phyloP scores from a whole-genome alignment of 805 yeast species.

The Komagataella pseudopastoris region DNA sequence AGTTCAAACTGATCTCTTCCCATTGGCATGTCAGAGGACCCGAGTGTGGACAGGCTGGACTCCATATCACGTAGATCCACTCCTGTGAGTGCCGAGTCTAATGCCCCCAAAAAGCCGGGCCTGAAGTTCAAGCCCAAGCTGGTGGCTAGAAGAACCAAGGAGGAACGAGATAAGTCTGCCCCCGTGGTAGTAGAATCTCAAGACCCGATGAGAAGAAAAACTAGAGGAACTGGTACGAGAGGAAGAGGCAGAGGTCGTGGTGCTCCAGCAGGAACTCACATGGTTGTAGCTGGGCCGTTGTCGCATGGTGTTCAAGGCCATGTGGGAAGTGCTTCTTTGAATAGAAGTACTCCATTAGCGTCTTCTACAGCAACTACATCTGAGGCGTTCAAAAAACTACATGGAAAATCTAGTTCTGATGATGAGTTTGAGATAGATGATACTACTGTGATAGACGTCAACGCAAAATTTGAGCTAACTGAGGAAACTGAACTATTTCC shows the following conservation, averaged over 20 bases:
- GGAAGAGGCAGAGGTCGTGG: slow-evolving; percentile 22
- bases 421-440: slow-evolving; percentile 13
- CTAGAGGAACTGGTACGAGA: slow-evolving; percentile 20
- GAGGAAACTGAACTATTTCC: slow-evolving; percentile 53
- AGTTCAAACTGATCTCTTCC: background rate
- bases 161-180: slow-evolving; percentile 71
- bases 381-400: slow-evolving; percentile 24
- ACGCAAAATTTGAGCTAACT: slow-evolving; percentile 38
- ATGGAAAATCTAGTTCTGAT: slow-evolving; percentile 11
- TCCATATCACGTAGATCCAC: slow-evolving; percentile 19
- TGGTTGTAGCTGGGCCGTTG: slow-evolving; percentile 63
- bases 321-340: slow-evolving; percentile 13
- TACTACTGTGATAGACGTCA: slow-evolving; percentile 46
- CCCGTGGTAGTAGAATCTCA: slow-evolving; percentile 21
- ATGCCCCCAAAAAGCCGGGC: slow-evolving; percentile 26
- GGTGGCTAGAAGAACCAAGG: slow-evolving; percentile 73
- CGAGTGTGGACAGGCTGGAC: slow-evolving; percentile 17
- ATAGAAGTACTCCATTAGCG: slow-evolving; percentile 4
- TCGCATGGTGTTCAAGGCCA: slow-evolving; percentile 48
- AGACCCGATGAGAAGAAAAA: slow-evolving; percentile 1
- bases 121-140: slow-evolving; percentile 77
- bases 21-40: slow-evolving; percentile 6
- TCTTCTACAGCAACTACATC: slow-evolving; percentile 22
- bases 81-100: slow-evolving; percentile 5
- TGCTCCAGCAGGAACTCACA: slow-evolving; percentile 6